phyloP scores from a whole-genome alignment of 2,329 filamentous ascomycete species.

The Scleromitrula shiraiana region DNA sequence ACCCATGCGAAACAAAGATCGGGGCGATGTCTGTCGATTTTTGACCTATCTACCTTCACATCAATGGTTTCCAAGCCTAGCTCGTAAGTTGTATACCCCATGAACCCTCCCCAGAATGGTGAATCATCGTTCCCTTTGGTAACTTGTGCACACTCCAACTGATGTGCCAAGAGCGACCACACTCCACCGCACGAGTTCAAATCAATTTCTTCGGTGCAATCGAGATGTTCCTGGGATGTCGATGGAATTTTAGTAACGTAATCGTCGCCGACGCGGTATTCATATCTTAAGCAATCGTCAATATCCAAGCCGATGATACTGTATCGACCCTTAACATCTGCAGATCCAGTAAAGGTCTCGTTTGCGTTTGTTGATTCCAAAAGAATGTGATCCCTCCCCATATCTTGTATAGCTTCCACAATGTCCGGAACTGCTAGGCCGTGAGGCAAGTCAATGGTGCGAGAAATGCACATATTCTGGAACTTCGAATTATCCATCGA shows the following conservation, averaged over 20 bases:
- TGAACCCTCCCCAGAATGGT: conserved; percentile 65
- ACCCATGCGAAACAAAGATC: conserved; percentile 58
- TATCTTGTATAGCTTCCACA: conserved; percentile 36
- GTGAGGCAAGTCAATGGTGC: conserved; percentile 36
- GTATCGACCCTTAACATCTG: conserved; percentile 51
- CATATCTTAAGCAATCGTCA: conserved; percentile 46
- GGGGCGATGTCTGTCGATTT: conserved; percentile 32
- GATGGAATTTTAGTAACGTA: conserved; percentile 13
- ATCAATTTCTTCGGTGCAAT: neutral
- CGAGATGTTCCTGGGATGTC: neutral
- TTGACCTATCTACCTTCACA: conserved; percentile 25
- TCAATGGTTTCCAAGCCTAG: conserved; percentile 48
- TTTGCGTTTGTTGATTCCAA: conserved; percentile 52
- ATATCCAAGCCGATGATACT: conserved; percentile 67
- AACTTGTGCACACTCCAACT: conserved; percentile 35
- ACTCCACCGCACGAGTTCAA: conserved; percentile 23
- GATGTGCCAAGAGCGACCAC: conserved; percentile 28
- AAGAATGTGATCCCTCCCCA: conserved; percentile 41
- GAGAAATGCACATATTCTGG: conserved; percentile 33
- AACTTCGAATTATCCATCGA: conserved; percentile 6
- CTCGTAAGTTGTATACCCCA: conserved; percentile 64
- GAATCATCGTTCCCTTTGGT: conserved; percentile 29
- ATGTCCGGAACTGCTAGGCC: conserved; percentile 45
- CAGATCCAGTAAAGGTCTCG: conserved; percentile 36
- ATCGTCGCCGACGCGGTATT: conserved; percentile 46